A percentile compares a stretch with the other conserved stretches of the same genome.
Evolutionary conservation across 768 basidiomycete species (phyloP).

Genomic region (Calocera viscosa): DNA sequence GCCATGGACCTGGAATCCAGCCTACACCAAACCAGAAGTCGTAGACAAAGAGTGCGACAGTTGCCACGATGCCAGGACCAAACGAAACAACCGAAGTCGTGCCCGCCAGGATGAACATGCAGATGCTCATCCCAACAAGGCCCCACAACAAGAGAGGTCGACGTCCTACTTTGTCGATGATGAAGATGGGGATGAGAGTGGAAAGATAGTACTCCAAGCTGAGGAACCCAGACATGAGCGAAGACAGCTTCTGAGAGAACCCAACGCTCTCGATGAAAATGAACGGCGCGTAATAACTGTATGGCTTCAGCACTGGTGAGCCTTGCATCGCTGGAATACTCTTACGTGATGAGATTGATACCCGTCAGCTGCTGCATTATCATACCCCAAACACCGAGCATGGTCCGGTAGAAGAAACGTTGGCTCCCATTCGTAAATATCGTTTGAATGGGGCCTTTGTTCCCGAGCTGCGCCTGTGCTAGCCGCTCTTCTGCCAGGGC

Average conservation of each 20-base stretch:
- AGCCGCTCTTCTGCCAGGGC: neutral
- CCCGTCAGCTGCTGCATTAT: neutral
- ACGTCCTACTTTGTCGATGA: conserved; percentile 3
- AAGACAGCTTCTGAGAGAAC: neutral
- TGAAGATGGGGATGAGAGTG: conserved; percentile 4
- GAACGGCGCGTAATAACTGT: neutral
- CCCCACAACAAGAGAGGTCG: neutral
- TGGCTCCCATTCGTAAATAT: neutral
- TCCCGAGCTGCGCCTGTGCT: neutral
- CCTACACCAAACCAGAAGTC: neutral
- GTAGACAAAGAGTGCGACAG: neutral
- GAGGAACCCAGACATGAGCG: neutral
- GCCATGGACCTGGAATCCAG: neutral
- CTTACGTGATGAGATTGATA: neutral
- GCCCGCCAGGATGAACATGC: neutral
- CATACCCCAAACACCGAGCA: neutral
- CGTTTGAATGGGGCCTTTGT: neutral
- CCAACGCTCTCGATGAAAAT: conserved; percentile 1
- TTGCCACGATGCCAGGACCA: neutral
- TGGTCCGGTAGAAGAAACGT: neutral
- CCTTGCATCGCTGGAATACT: neutral
- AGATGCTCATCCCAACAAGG: neutral
- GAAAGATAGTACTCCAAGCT: conserved; percentile 5
- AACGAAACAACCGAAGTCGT: neutral
- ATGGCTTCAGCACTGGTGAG: neutral